These are phyloP conservation scores for Eucalyptus tenuipes DNA, from an alignment of 345 rosid species.

Conservation along the genomic window DNA sequence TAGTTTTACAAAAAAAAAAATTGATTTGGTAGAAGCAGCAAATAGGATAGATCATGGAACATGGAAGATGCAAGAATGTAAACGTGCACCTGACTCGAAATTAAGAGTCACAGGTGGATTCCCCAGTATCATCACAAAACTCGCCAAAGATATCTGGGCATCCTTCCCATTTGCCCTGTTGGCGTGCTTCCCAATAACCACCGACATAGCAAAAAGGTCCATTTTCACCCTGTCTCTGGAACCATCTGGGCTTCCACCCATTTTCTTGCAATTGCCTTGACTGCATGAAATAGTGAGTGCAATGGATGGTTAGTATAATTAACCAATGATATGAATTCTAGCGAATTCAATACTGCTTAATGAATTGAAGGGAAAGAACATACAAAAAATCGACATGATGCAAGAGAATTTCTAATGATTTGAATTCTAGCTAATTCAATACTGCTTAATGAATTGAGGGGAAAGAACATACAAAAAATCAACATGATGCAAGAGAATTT, in stretches of 20 bases:
- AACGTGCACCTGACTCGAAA: conserved; percentile 3
- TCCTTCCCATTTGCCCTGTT: conserved; percentile 49
- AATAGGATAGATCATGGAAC: not conserved
- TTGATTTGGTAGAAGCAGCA: not conserved
- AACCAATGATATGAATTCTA: not conserved
- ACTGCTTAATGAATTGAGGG: not conserved
- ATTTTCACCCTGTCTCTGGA: conserved; percentile 37
- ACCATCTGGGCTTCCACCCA: conserved; percentile 95
- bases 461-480: not conserved
- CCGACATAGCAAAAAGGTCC: conserved; percentile 59
- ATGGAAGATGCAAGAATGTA: not conserved
- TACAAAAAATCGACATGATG: not conserved
- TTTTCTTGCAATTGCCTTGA: conserved; percentile 79
- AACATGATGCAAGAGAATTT: not conserved
- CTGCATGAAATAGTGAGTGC: conserved; percentile 16
- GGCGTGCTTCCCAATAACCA: conserved; percentile 94
- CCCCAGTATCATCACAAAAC: conserved; percentile 29
- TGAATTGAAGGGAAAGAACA: not conserved
- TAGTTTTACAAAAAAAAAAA: too few relatives aligned
- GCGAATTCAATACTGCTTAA: not conserved
- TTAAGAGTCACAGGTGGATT: conserved; percentile 12
- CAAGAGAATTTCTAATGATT: not conserved
- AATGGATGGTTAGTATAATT: not conserved
- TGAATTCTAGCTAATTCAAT: not conserved
- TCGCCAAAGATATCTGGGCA: conserved; percentile 84